Evolutionary conservation across 1,139 yeast species (phyloP).

Genomic region (Zhuliangozyma parablackwelliae): DNA sequence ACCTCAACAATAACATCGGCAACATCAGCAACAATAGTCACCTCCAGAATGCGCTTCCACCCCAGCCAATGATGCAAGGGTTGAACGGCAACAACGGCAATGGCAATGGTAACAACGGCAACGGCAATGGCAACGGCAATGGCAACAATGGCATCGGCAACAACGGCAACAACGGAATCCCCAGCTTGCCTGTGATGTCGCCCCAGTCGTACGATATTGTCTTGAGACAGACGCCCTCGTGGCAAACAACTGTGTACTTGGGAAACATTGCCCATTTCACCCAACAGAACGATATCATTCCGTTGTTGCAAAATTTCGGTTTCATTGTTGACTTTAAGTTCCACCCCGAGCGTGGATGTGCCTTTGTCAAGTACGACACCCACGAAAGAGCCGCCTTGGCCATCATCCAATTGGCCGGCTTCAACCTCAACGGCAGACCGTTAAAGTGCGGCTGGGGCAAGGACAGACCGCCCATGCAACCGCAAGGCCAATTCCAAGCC

Average conservation of each 20-base stretch:
- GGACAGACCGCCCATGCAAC: constrained; percentile 40
- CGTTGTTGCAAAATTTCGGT: constrained; percentile 77
- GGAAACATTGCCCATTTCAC: constrained; percentile 82
- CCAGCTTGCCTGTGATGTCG: constrained; percentile 28
- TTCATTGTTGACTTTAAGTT: constrained; percentile 76
- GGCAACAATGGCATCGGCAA: constrained; percentile 2
- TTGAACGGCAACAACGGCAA: neutral
- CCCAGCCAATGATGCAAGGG: neutral
- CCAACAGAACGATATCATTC: constrained; percentile 67
- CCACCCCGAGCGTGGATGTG: constrained; percentile 79
- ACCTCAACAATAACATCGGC: neutral
- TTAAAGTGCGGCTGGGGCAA: constrained; percentile 89
- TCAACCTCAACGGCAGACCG: constrained; percentile 70
- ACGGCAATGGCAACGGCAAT: constrained; percentile 1
- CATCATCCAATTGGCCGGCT: constrained; percentile 76
- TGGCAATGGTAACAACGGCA: constrained; percentile 1
- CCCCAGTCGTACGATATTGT: constrained; percentile 67
- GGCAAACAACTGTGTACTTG: constrained; percentile 86
- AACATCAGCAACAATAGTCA: constrained; percentile 1
- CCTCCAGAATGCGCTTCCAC: neutral
- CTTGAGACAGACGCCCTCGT: constrained; percentile 69
- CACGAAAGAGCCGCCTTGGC: constrained; percentile 90
- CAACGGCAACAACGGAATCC: constrained; percentile 6
- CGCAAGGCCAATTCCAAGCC: constrained; percentile 27
- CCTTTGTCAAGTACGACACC: constrained; percentile 79